A percentile compares a stretch with the other conserved stretches of the same genome.
Evolutionary conservation across 441 rosid species (phyloP).

Genomic region (Erysimum pusillum): DNA sequence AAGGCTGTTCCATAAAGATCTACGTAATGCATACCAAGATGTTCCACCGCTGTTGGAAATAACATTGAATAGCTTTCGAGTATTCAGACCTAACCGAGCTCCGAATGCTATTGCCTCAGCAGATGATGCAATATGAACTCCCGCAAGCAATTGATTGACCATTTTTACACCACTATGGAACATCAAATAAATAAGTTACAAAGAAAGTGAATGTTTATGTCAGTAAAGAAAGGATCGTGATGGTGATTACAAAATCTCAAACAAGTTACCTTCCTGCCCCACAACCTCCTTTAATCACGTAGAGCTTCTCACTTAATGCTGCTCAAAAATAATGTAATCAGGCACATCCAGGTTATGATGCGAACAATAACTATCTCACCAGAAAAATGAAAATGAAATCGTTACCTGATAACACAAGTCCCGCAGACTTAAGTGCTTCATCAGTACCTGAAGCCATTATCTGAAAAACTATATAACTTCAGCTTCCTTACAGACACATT

Average conservation of each 20-base stretch:
- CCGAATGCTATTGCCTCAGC: conserved; percentile 99
- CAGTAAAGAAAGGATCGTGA: conserved; percentile 32
- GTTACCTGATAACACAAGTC: conserved; percentile 82
- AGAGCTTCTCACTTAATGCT: conserved; percentile 98
- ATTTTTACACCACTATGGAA: conserved; percentile 81
- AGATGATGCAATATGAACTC: conserved; percentile 96
- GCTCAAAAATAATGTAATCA: conserved; percentile 50
- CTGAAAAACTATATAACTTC: conserved; percentile 54
- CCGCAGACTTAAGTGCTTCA: conserved; percentile 76
- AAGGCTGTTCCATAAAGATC: conserved; percentile 22
- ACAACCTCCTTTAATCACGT: conserved; percentile 89
- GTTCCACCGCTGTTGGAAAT: conserved; percentile 74
- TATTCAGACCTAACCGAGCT: conserved; percentile 89
- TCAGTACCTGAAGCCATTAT: conserved; percentile 93
- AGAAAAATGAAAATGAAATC: conserved; percentile 23
- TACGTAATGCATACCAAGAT: conserved; percentile 76
- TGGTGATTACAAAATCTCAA: conserved; percentile 41
- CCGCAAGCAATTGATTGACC: conserved; percentile 98
- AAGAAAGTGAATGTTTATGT: conserved; percentile 33
- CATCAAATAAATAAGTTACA: conserved; percentile 38
- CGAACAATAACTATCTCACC: conserved; percentile 34
- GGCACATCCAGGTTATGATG: conserved; percentile 38
- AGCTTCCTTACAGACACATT: conserved; percentile 37
- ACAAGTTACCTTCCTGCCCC: conserved; percentile 91
- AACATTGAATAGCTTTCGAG: conserved; percentile 77